Percentiles rank a stretch among this genome's conserved stretches.
phyloP scores from a whole-genome alignment of 2,329 filamentous ascomycete species.

The Sclerotinia nivalis region DNA sequence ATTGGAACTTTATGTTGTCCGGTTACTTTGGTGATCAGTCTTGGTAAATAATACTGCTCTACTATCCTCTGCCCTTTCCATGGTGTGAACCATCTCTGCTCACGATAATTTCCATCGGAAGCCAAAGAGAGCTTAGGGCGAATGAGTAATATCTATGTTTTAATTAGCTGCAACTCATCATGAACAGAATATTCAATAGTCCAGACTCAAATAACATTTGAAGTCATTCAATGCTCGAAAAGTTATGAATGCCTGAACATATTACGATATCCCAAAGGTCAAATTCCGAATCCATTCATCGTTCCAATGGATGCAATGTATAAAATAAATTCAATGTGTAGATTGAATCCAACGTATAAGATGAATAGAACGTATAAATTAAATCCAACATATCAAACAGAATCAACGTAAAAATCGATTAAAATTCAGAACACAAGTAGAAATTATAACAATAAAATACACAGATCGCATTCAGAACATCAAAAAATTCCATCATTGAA shows the following conservation, averaged over 20 bases:
- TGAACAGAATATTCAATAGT: background rate
- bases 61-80: conserved; percentile 59
- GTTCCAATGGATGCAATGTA: background rate
- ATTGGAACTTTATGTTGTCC: conserved; percentile 54
- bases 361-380: background rate
- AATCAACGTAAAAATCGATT: no score
- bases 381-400: background rate
- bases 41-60: conserved; percentile 66
- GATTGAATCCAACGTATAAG: background rate
- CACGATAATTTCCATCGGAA: conserved; percentile 68
- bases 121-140: conserved; percentile 71
- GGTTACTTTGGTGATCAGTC: conserved; percentile 52
- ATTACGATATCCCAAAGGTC: no score
- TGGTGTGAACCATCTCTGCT: conserved; percentile 62
- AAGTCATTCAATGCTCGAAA: no score
- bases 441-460: no score
- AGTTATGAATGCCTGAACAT: no score
- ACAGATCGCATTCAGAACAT: no score
- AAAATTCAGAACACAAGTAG: no score
- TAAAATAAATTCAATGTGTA: no score
- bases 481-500: no score
- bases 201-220: no score
- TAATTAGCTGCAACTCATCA: background rate
- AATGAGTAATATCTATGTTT: conserved; percentile 64
- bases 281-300: no score